Evolutionary conservation across 805 yeast species (phyloP).

Genomic region (Saccharomyces mikatae): DNA sequence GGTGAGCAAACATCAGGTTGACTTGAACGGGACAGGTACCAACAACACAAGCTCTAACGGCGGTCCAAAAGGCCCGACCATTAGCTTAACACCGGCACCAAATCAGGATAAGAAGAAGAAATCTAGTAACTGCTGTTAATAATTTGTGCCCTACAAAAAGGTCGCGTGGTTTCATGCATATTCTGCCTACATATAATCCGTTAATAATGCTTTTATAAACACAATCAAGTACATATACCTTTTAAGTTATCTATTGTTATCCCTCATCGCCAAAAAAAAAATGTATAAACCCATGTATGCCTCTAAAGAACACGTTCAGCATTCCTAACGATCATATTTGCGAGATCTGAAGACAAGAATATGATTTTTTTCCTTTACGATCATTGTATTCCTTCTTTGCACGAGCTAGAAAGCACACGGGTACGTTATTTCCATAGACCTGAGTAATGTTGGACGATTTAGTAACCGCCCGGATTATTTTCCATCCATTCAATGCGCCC

Average conservation of each 20-base stretch:
- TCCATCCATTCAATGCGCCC: not conserved
- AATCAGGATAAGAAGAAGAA: conserved; percentile 58
- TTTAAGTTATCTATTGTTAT: not conserved
- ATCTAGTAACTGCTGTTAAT: conserved; percentile 58
- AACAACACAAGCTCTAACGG: conserved; percentile 9
- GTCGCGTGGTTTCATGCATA: not conserved
- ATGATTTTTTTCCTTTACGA: not conserved
- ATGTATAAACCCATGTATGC: not conserved
- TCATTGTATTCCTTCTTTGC: not conserved
- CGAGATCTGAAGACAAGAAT: not conserved
- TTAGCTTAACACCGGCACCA: conserved; percentile 87
- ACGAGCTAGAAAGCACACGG: not conserved
- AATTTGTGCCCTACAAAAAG: not conserved
- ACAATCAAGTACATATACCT: not conserved
- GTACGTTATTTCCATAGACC: not conserved
- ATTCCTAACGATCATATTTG: not conserved
- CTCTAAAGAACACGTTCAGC: not conserved
- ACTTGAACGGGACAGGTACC: conserved; percentile 59
- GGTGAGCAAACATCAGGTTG: conserved; percentile 89
- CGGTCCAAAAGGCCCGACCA: conserved; percentile 72
- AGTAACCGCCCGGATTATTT: not conserved
- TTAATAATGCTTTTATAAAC: not conserved
- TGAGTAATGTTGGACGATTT: not conserved
- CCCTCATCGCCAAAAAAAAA: not conserved
- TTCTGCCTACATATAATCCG: not conserved